Base-by-base conservation (phyloP, 148 eudicot species). In the Linanthus parryae region DNA sequence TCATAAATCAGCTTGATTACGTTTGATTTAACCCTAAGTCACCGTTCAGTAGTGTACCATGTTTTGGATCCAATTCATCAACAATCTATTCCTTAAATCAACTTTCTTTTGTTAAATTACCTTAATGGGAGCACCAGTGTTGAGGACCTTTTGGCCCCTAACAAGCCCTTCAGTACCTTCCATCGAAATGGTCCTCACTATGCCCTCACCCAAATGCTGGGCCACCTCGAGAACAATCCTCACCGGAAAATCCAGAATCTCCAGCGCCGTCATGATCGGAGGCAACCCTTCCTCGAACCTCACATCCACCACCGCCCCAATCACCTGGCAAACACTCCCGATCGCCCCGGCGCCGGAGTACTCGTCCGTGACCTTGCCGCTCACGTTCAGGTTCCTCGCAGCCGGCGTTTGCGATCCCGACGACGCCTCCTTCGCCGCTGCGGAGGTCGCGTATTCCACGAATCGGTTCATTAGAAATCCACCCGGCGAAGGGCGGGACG, bases 181-280 rank as follows among this genome's bases (percentile, higher is more conserved):
- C 92, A 84, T 84, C 35, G 92, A 80, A 58, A 84, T 84, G 1
- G 83, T 77, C 64, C 92, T 62, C n/a, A 84, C 92, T 71, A 72
- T 65, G 55, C 57, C 74, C 74, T 80, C 86, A 4, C 92, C 91
- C 83, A 83, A 58, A 69, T 83, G 91, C 62, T 77, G 83, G 2
- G 86, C 91, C 52, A 83, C 91, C 46, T 84, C 92, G 44, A 84
- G 79, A n/a, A 77, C 92, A 47, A 84, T 19, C 39, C 92, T 58
- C 2, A 65, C 62, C 56, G 61, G 58, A 52, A 61, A 61, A 48
- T 84, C 86, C 51, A 69, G 3, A 21, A 80, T 77, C 71, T 84
- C 86, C 42, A 84, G 71, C 1, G 86, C 92, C 10, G 92, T 74
- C 71, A 77, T 43, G 47, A 83, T 83, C 58, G 85, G 85, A 3